A percentile compares a stretch with the other conserved stretches of the same genome.
These are phyloP conservation scores for Gardenia jasminoides DNA, from an alignment of 257 asterid genomes.

Conservation along the genomic window DNA sequence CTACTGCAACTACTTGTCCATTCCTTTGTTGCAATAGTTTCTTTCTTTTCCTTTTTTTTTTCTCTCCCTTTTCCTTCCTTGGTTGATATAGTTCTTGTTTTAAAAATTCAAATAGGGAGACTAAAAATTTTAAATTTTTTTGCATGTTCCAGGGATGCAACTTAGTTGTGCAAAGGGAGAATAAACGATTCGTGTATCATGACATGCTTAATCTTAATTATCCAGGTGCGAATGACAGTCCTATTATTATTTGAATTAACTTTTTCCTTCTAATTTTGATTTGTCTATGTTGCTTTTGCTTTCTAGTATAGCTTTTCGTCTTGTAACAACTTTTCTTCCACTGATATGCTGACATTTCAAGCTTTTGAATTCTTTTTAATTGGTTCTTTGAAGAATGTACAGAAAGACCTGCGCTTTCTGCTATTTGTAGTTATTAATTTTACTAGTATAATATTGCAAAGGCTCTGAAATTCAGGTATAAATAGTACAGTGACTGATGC, in stretches of 20 bases:
- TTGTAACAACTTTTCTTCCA: not conserved
- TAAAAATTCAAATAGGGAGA: not conserved
- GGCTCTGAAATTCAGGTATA: not conserved
- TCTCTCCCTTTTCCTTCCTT: not conserved
- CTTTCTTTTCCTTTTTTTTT: not conserved
- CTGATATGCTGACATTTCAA: no score
- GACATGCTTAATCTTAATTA: constrained; percentile 59
- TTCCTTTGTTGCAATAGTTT: no score
- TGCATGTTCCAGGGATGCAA: constrained; percentile 76
- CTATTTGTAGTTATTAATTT: not conserved
- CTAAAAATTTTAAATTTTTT: not conserved
- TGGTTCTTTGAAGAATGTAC: no score
- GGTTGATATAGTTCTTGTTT: no score
- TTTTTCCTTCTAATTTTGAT: not conserved
- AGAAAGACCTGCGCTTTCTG: no score
- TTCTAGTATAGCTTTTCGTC: not conserved
- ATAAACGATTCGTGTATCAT: constrained; percentile 60
- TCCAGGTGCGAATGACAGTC: constrained; percentile 46
- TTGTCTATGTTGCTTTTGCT: not conserved
- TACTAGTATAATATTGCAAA: no score
- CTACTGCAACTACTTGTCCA: not conserved
- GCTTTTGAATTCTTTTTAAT: no score
- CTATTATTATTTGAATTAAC: not conserved
- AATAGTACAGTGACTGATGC: not conserved
- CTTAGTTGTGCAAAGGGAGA: constrained; percentile 58